Evolutionary conservation across 2,329 filamentous ascomycete species (phyloP).

Genomic region (Aspergillus sclerotialis): DNA sequence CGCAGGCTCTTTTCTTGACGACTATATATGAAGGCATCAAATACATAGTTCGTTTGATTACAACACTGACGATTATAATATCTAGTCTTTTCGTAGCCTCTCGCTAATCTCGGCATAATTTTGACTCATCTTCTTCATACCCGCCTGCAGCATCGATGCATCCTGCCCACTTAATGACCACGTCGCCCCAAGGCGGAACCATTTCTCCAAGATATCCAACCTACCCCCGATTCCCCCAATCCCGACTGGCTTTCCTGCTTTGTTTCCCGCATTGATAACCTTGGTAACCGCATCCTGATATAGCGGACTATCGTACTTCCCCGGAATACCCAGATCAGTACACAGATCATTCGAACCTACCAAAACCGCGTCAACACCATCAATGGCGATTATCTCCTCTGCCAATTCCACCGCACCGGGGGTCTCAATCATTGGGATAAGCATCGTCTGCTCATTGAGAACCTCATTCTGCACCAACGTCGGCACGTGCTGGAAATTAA

Average conservation of each 20-base stretch:
- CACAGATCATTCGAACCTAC: conserved; percentile 41
- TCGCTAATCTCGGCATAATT: conserved; percentile 20
- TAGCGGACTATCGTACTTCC: conserved; percentile 31
- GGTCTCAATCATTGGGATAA: conserved; percentile 41
- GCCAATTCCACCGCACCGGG: conserved; percentile 30
- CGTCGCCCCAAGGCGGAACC: conserved; percentile 31
- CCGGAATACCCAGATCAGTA: conserved; percentile 38
- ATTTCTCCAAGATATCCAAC: conserved; percentile 37
- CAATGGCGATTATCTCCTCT: conserved; percentile 35
- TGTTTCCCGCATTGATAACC: conserved; percentile 31
- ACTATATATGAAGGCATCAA: not conserved
- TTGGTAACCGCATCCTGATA: conserved; percentile 26
- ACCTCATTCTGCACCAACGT: conserved; percentile 28
- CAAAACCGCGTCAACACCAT: conserved; percentile 39
- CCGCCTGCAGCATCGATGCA: conserved; percentile 29
- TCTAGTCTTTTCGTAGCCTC: conserved; percentile 8
- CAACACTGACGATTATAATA: too few species aligned
- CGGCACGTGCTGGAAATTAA: conserved; percentile 28
- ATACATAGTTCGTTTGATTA: not conserved
- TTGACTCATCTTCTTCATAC: conserved; percentile 27
- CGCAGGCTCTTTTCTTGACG: conserved; percentile 5
- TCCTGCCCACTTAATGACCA: conserved; percentile 34
- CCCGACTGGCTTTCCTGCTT: conserved; percentile 34
- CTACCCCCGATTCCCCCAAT: conserved; percentile 36
- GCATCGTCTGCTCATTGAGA: conserved; percentile 29